These are phyloP conservation scores for Phytophthora pluvialis DNA, from an alignment of 352 stramenopile species.

Conservation along the genomic window DNA sequence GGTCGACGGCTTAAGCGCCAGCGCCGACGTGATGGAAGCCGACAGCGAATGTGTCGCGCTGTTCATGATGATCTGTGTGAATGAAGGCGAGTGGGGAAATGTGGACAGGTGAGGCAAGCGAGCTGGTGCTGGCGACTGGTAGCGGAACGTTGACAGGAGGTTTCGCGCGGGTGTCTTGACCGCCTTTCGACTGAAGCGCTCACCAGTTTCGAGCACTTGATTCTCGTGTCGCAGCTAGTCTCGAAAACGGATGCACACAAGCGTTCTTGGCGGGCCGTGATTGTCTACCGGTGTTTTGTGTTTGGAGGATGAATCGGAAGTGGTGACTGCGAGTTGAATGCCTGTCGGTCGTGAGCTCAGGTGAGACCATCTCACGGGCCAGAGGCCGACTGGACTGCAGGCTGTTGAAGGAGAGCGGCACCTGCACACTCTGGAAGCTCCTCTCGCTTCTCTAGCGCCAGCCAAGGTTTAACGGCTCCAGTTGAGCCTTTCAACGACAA, in stretches of 20 bases:
- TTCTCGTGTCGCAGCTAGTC: slow-evolving; percentile 15
- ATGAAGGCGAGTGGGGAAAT: slow-evolving; percentile 22
- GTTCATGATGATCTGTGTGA: slow-evolving; percentile 42
- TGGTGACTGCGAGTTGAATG: slow-evolving; percentile 34
- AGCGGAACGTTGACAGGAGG: slow-evolving; percentile 6
- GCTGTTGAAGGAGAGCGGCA: slow-evolving; percentile 17
- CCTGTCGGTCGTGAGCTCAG: slow-evolving; percentile 9
- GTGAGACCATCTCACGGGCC: slow-evolving; percentile 30
- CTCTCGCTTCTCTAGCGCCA: slow-evolving; percentile 22
- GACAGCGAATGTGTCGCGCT: slow-evolving; percentile 55
- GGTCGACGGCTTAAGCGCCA: slow-evolving; percentile 76
- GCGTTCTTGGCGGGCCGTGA: background rate
- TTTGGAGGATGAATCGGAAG: slow-evolving; percentile 12
- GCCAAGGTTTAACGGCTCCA: slow-evolving; percentile 2
- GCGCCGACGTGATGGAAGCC: slow-evolving; percentile 65
- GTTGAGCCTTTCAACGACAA: background rate
- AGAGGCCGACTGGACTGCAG: slow-evolving; percentile 26
- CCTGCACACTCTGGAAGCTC: background rate
- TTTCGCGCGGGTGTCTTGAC: slow-evolving; percentile 25
- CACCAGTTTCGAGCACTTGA: slow-evolving; percentile 29
- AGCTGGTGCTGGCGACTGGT: background rate
- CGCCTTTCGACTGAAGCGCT: slow-evolving; percentile 19
- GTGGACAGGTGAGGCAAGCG: slow-evolving; percentile 1
- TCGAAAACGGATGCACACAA: slow-evolving; percentile 12
- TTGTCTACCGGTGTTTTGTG: slow-evolving; percentile 12